Conservation (phyloP, 164 flowering plant genomes). For the Santalum album region DNA sequence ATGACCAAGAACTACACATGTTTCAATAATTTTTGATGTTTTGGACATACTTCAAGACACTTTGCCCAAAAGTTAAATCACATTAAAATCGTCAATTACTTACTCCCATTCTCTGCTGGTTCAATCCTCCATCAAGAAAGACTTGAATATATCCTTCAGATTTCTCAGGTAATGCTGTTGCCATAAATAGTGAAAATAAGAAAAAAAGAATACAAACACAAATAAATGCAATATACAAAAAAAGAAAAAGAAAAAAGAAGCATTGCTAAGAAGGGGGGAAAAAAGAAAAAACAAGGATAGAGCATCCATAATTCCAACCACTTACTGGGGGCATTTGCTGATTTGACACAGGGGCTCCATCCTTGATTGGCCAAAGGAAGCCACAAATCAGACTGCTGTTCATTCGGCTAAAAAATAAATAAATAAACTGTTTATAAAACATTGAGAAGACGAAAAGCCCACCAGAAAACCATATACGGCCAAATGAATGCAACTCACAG, state of each 20-base stretch:
- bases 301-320: slow-evolving; percentile 11
- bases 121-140: slow-evolving; percentile 95
- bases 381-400: slow-evolving; percentile 62
- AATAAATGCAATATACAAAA: neutral
- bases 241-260: neutral
- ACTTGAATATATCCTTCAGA: slow-evolving; percentile 81
- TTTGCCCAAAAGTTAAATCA: neutral
- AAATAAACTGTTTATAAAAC: slow-evolving; percentile 5
- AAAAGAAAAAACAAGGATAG: too few relatives aligned
- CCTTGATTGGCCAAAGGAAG: slow-evolving; percentile 62
- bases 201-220: neutral
- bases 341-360: slow-evolving; percentile 53
- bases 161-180: slow-evolving; percentile 47
- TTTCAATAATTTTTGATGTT: too few relatives aligned
- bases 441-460: too few relatives aligned
- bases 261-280: too few relatives aligned
- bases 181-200: slow-evolving; percentile 3
- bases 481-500: too few relatives aligned
- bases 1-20: too few relatives aligned
- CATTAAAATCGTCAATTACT: slow-evolving; percentile 18
- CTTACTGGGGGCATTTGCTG: slow-evolving; percentile 38
- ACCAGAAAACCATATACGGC: too few relatives aligned
- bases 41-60: neutral
- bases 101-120: slow-evolving; percentile 99
- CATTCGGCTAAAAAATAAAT: slow-evolving; percentile 33